A percentile compares a stretch with the other conserved stretches of the same genome.
These are phyloP conservation scores for Mycena indigotica DNA, from an alignment of 768 basidiomycete species.

Conservation along the genomic window DNA sequence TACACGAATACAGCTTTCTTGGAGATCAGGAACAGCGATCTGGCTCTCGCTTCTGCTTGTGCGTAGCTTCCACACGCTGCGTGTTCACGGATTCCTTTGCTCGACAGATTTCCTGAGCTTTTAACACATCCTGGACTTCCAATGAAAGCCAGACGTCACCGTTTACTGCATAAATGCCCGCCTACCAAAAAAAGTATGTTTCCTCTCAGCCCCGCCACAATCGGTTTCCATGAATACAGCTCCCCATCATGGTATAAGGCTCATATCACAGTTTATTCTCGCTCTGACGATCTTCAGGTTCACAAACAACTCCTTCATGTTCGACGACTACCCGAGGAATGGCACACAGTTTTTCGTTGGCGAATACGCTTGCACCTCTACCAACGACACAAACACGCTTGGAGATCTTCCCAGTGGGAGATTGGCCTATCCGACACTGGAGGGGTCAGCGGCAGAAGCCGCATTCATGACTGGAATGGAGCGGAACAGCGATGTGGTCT, in stretches of 20 bases:
- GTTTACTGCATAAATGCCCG: too few species aligned
- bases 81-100: too few species aligned
- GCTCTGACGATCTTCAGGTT: slow-evolving; percentile 38
- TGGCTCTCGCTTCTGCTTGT: too few species aligned
- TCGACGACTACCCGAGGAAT: slow-evolving; percentile 54
- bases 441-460: slow-evolving; percentile 53
- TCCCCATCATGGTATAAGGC: slow-evolving; percentile 38
- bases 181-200: too few species aligned
- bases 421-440: slow-evolving; percentile 34
- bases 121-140: too few species aligned
- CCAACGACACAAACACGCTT: slow-evolving; percentile 32
- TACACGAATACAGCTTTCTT: too few species aligned
- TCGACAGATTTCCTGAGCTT: too few species aligned
- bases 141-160: too few species aligned
- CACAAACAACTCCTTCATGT: slow-evolving; percentile 50
- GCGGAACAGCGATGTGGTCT: slow-evolving; percentile 60
- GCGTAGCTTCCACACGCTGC: too few species aligned
- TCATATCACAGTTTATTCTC: background rate
- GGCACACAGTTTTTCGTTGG: slow-evolving; percentile 59
- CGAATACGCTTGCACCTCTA: slow-evolving; percentile 53
- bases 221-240: slow-evolving; percentile 55
- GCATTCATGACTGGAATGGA: slow-evolving; percentile 66
- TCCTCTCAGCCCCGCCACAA: too few species aligned
- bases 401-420: slow-evolving; percentile 33
- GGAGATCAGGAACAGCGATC: too few species aligned